Evolutionary conservation across 179 eudicot species (phyloP).

Genomic region (Beta corolliflora): DNA sequence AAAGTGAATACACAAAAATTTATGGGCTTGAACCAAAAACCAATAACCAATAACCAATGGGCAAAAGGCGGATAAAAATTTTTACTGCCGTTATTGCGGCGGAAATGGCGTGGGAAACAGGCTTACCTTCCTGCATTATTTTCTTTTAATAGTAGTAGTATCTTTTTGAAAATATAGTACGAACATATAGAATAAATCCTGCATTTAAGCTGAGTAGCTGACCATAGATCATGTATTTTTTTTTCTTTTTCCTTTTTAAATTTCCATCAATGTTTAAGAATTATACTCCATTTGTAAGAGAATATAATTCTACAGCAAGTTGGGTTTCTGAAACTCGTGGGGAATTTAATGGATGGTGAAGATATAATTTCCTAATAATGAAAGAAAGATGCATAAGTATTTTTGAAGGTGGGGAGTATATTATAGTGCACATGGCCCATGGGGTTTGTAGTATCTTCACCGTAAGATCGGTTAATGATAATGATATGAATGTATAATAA

Average conservation of each 20-base stretch:
- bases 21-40: slow-evolving; percentile 19
- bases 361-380: slow-evolving; percentile 14
- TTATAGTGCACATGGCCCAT: slow-evolving; percentile 26
- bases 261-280: too few relatives aligned
- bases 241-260: background rate
- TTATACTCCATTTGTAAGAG: background rate
- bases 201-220: background rate
- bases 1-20: slow-evolving; percentile 37
- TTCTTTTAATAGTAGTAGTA: background rate
- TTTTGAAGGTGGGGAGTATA: slow-evolving; percentile 14
- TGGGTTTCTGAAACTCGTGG: slow-evolving; percentile 19
- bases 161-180: background rate
- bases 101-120: slow-evolving; percentile 50
- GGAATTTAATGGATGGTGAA: slow-evolving; percentile 22
- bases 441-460: too few relatives aligned
- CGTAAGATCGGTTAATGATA: background rate
- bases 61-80: background rate
- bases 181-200: slow-evolving; percentile 9
- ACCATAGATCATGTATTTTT: background rate
- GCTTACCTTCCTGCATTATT: background rate
- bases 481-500: slow-evolving; percentile 18
- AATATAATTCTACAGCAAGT: background rate
- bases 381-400: slow-evolving; percentile 16
- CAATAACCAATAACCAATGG: background rate
- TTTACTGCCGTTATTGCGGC: slow-evolving; percentile 61